A percentile compares a stretch with the other conserved stretches of the same genome.
These are phyloP conservation scores for Lathyrus aphaca DNA, from an alignment of 306 rosid species.

Conservation along the genomic window DNA sequence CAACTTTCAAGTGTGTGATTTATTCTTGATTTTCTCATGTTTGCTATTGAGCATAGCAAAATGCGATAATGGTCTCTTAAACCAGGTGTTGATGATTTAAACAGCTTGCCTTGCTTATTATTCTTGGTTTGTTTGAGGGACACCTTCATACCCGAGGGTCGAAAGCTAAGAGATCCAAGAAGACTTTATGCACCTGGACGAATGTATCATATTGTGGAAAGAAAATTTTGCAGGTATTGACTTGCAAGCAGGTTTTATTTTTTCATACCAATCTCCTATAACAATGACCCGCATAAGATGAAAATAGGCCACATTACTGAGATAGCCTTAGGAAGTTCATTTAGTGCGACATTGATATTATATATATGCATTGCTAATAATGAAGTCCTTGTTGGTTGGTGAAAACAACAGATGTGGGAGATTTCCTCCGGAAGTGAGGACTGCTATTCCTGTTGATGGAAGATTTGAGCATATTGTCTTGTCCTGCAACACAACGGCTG, in stretches of 20 bases:
- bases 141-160: constrained; percentile 84
- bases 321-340: constrained; percentile 15
- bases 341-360: not conserved
- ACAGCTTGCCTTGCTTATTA: constrained; percentile 96
- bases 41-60: constrained; percentile 47
- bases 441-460: constrained; percentile 99
- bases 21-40: constrained; percentile 8
- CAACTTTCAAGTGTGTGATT: constrained; percentile 16
- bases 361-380: constrained; percentile 11
- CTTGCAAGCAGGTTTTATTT: constrained; percentile 1
- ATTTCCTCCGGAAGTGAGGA: constrained; percentile 94
- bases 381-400: constrained; percentile 37
- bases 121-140: constrained; percentile 92
- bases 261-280: not conserved
- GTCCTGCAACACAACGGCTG: constrained; percentile 85
- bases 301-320: not conserved
- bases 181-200: constrained; percentile 97
- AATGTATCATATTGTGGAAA: constrained; percentile 87
- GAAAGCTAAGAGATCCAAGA: constrained; percentile 89
- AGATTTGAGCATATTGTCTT: constrained; percentile 98
- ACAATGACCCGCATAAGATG: not conserved
- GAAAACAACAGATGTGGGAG: constrained; percentile 82
- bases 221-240: constrained; percentile 87
- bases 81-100: constrained; percentile 69
- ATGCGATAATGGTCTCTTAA: constrained; percentile 57